phyloP scores from a whole-genome alignment of 176 grass and related monocot genomes.

The Pontederia crassipes region DNA sequence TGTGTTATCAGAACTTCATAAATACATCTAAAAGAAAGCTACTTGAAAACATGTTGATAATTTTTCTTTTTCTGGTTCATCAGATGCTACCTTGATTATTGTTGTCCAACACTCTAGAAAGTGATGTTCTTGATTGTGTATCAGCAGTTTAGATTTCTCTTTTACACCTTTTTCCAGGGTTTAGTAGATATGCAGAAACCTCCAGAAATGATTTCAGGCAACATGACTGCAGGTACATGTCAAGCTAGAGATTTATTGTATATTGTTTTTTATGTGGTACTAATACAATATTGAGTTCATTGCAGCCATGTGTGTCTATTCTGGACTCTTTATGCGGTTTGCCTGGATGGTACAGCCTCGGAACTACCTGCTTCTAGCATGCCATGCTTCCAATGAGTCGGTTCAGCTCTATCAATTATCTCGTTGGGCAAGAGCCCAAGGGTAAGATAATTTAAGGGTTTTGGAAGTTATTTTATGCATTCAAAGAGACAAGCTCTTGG shows the following conservation, averaged over 20 bases:
- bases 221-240: conserved; percentile 61
- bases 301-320: conserved; percentile 80
- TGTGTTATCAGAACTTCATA: no score
- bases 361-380: conserved; percentile 74
- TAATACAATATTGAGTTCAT: neutral
- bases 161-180: conserved; percentile 30
- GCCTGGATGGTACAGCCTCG: conserved; percentile 80
- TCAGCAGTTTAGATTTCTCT: no score
- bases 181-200: conserved; percentile 66
- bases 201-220: conserved; percentile 74
- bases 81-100: no score
- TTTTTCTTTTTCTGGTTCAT: no score
- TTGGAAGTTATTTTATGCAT: no score
- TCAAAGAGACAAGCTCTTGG: no score
- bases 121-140: no score
- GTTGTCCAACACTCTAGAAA: no score
- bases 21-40: no score
- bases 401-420: conserved; percentile 79
- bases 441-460: conserved; percentile 22
- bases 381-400: conserved; percentile 68
- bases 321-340: conserved; percentile 70
- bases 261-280: neutral
- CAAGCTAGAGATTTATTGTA: neutral
- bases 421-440: conserved; percentile 48
- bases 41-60: no score